These are phyloP conservation scores for Mycena pura DNA, from an alignment of 768 basidiomycete genomes.

Conservation along the genomic window DNA sequence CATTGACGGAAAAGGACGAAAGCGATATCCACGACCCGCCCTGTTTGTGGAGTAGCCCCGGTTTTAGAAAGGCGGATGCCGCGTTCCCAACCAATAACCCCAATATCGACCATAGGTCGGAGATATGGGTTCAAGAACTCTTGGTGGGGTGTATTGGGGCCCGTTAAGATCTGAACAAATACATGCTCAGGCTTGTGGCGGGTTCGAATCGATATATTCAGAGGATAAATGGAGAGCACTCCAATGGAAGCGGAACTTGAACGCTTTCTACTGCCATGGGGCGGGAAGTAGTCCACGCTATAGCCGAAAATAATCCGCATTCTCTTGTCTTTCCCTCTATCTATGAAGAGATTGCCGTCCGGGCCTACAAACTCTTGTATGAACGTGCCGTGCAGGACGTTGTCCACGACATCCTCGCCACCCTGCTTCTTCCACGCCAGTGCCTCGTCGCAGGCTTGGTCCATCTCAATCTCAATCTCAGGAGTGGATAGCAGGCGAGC, in stretches of 20 bases:
- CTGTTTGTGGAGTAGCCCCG: not conserved
- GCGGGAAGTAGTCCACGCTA: conserved; percentile 36
- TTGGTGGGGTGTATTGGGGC: conserved; percentile 28
- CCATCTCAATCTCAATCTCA: conserved; percentile 13
- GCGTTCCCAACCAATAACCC: conserved; percentile 19
- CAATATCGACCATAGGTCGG: conserved; percentile 32
- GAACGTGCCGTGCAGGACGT: not conserved
- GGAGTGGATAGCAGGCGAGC: conserved; percentile 23
- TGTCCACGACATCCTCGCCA: not conserved
- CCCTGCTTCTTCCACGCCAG: not conserved
- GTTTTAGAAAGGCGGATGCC: conserved; percentile 14
- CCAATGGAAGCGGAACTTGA: conserved; percentile 28
- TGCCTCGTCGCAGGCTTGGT: conserved; percentile 8
- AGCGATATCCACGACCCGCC: not conserved
- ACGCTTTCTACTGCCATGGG: conserved; percentile 23
- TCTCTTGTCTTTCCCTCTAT: no score
- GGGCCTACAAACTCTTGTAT: not conserved
- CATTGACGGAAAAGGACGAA: conserved; percentile 29
- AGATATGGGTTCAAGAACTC: conserved; percentile 35
- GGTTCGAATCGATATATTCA: conserved; percentile 33
- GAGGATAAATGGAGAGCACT: conserved; percentile 32
- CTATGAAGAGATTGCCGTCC: no score
- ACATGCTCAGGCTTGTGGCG: conserved; percentile 36
- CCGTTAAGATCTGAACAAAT: conserved; percentile 31
- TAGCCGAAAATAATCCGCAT: conserved; percentile 26